These are phyloP conservation scores for Aspergillus oerlinghausenensis DNA, from an alignment of 2,329 filamentous ascomycete genomes.

Conservation along the genomic window DNA sequence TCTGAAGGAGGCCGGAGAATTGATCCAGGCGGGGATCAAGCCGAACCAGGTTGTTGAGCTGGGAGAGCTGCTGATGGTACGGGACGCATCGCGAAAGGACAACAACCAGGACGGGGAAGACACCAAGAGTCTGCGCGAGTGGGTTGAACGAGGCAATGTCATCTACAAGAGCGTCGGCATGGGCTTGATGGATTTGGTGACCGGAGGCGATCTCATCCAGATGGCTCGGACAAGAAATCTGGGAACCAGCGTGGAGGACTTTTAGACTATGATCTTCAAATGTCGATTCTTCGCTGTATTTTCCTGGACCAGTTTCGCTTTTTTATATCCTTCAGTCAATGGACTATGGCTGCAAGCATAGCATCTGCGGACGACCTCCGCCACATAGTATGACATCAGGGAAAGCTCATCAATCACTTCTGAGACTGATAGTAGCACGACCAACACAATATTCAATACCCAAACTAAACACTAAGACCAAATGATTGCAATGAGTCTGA, in stretches of 20 bases:
- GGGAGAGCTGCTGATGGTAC: constrained; percentile 70
- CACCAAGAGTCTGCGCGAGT: constrained; percentile 49
- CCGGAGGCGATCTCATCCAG: constrained; percentile 54
- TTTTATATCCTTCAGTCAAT: not conserved
- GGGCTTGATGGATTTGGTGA: constrained; percentile 64
- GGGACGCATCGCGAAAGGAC: constrained; percentile 43
- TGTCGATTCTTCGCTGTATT: not conserved
- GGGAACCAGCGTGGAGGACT: constrained; percentile 47
- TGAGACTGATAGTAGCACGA: not conserved
- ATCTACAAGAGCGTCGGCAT: constrained; percentile 67
- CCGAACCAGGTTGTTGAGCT: constrained; percentile 79
- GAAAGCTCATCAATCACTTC: not conserved
- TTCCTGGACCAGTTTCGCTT: not conserved
- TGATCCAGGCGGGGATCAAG: constrained; percentile 70
- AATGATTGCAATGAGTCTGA: not conserved
- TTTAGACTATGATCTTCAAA: constrained; percentile 20
- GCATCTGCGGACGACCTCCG: not conserved
- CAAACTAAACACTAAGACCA: not conserved
- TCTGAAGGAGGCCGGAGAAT: constrained; percentile 77
- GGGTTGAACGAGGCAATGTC: constrained; percentile 60
- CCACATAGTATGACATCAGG: not conserved
- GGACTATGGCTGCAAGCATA: not conserved
- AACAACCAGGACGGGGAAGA: constrained; percentile 32
- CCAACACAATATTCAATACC: not conserved
- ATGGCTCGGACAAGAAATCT: constrained; percentile 53